A percentile compares a stretch with the other conserved stretches of the same genome.
Evolutionary conservation across 768 basidiomycete genomes (phyloP).

Genomic region (Cyathus striatus): DNA sequence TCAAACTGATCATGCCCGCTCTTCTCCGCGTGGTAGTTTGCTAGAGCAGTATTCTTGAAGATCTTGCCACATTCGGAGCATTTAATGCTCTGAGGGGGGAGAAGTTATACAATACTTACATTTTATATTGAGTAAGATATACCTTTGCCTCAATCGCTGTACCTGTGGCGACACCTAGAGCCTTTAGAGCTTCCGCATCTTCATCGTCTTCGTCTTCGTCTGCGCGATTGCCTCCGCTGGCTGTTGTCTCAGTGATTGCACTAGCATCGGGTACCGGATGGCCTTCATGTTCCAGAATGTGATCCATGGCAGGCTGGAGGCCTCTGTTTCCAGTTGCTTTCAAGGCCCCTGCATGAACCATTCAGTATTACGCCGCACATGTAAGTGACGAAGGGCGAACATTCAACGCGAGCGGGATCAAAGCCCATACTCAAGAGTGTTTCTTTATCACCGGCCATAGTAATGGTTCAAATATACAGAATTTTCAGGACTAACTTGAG

Average conservation of each 20-base stretch:
- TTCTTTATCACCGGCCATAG: conserved; percentile 63
- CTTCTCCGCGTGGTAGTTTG: conserved; percentile 92
- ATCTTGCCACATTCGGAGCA: conserved; percentile 82
- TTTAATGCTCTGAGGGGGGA: conserved; percentile 63
- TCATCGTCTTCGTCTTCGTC: conserved; percentile 71
- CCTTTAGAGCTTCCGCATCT: conserved; percentile 58
- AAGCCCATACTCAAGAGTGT: conserved; percentile 85
- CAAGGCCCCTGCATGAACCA: conserved; percentile 65
- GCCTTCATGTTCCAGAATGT: conserved; percentile 75
- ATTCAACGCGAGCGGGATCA: conserved; percentile 77
- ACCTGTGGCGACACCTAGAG: conserved; percentile 35
- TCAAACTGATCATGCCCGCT: conserved; percentile 95
- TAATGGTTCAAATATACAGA: too few species aligned
- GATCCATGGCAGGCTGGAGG: conserved; percentile 89
- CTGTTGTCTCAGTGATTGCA: conserved; percentile 30
- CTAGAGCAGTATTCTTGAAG: conserved; percentile 82
- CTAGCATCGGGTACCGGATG: conserved; percentile 66
- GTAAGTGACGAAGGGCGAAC: conserved; percentile 37
- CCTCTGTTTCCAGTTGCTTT: conserved; percentile 81
- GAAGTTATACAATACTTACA: too few species aligned
- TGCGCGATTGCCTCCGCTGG: conserved; percentile 25
- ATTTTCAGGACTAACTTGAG: too few species aligned
- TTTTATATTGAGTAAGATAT: too few species aligned
- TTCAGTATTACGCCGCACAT: neutral
- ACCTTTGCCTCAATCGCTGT: conserved; percentile 66